Conservation (phyloP, 805 yeast genomes). For the Maudiozyma serrabonitensis region DNA sequence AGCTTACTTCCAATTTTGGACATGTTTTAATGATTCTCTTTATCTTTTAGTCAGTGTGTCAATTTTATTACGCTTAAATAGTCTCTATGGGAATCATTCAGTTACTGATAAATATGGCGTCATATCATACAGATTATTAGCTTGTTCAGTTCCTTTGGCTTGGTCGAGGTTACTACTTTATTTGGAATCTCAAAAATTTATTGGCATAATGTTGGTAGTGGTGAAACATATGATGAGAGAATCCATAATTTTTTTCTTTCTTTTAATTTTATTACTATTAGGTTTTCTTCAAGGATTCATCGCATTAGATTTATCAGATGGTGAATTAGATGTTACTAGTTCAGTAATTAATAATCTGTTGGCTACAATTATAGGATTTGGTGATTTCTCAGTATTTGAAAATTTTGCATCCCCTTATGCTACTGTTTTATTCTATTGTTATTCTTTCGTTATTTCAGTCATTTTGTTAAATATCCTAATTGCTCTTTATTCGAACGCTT, state of each 20-base stretch:
- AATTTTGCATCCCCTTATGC: slow-evolving; percentile 81
- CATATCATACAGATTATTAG: slow-evolving; percentile 56
- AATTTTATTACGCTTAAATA: slow-evolving; percentile 41
- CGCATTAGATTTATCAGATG: slow-evolving; percentile 83
- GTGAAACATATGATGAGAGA: slow-evolving; percentile 81
- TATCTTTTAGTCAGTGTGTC: slow-evolving; percentile 47
- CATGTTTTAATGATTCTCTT: slow-evolving; percentile 63
- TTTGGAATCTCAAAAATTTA: slow-evolving; percentile 70
- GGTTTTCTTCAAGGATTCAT: slow-evolving; percentile 84
- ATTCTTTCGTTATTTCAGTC: slow-evolving; percentile 65
- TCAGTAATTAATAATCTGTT: slow-evolving; percentile 55
- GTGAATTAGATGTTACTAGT: slow-evolving; percentile 63
- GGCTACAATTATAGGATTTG: slow-evolving; percentile 65
- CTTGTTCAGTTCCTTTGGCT: slow-evolving; percentile 78
- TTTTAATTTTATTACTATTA: slow-evolving; percentile 56
- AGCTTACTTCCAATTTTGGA: slow-evolving; percentile 68
- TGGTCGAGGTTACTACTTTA: slow-evolving; percentile 72
- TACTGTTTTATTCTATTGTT: slow-evolving; percentile 62
- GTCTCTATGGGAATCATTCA: slow-evolving; percentile 7
- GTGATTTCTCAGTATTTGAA: slow-evolving; percentile 60
- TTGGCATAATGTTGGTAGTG: slow-evolving; percentile 84
- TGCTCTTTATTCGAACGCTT: slow-evolving; percentile 80
- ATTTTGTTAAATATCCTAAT: slow-evolving; percentile 73
- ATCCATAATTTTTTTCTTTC: slow-evolving; percentile 69
- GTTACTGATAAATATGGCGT: slow-evolving; percentile 36